Evolutionary conservation across 805 yeast species (phyloP), one percentile per base, ranked within the genome.

Genomic region (Saccharomycopsis sp.): DNA sequence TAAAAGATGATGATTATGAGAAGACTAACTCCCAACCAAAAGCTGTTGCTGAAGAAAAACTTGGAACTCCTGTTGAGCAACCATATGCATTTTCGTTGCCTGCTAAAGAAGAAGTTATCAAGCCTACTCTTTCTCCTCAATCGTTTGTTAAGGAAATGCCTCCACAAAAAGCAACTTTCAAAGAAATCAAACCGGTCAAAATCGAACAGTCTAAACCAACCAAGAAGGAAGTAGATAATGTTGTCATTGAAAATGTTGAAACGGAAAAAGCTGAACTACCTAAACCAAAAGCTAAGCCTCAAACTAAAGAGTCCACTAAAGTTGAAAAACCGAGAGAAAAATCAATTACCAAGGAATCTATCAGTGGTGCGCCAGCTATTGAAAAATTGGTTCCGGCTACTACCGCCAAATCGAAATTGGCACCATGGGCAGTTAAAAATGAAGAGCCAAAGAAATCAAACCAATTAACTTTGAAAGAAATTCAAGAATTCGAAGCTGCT

Each of bases 381-480:
- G 51, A 48, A 38, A 48, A 53, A 20, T 21, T 41, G 6, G 44
- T 40, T 13, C 43, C 48, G 27, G 44, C 44, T 17, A 38, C 20
- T 2, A 8, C 54, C 9, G 27, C 45, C 3, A 51, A 35, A 24
- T 54, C 60, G 14, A 53, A 48, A 38, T 56, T 67, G 24, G 81
- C 81, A 4, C 81, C 81, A 36, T 76, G 81, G 81, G 80, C 80
- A n/a, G 48, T 56, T 1, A 54, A 58, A 19, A 50, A 14, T 19
- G 26, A 16, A 14, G 35, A 42, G 35, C 46, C 44, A 14, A 50
- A 43, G 49, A 38, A 41, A n/a, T 28, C 59, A 32, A 76, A 77
- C 9, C 56, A 62, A n/a, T 47, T 74, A 43, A 62, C 79, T 0
- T 62, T 76, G 53, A 67, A 68, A 42, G 75, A 76, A 57, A 74